phyloP scores from a whole-genome alignment of 768 basidiomycete genomes.

The Amanita molliuscula region DNA sequence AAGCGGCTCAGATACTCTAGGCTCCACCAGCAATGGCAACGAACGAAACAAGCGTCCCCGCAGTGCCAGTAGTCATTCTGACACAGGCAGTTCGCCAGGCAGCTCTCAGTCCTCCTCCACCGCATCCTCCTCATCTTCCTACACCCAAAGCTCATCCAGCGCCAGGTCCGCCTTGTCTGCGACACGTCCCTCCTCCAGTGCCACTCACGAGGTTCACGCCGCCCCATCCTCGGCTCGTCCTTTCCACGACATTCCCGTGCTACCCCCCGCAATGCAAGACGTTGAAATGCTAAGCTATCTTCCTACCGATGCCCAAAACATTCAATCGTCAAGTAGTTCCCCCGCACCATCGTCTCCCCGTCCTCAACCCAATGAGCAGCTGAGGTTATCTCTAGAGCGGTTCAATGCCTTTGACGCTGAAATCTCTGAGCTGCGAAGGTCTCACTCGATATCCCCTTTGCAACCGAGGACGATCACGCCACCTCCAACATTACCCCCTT shows the following conservation, averaged over 20 bases:
- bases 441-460: conserved; percentile 18
- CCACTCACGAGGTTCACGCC: conserved; percentile 12
- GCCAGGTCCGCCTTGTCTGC: background rate
- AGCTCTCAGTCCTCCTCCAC: conserved; percentile 21
- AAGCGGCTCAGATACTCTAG: conserved; percentile 12
- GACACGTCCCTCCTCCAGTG: conserved; percentile 8
- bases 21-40: conserved; percentile 16
- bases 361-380: conserved; percentile 21
- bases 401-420: conserved; percentile 46
- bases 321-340: conserved; percentile 2
- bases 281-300: conserved; percentile 39
- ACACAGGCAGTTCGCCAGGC: conserved; percentile 24
- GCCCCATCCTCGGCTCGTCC: conserved; percentile 12
- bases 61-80: conserved; percentile 31
- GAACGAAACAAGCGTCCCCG: conserved; percentile 50
- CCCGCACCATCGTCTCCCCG: conserved; percentile 5
- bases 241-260: conserved; percentile 21
- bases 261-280: conserved; percentile 36
- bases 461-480: conserved; percentile 17
- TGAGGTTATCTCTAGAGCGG: conserved; percentile 36
- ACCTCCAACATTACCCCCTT: conserved; percentile 26
- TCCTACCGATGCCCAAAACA: background rate
- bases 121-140: conserved; percentile 6
- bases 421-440: conserved; percentile 36
- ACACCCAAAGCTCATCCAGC: background rate